Evolutionary conservation across 805 yeast genomes (phyloP).

Genomic region (Lipomyces spencermartinsiae): DNA sequence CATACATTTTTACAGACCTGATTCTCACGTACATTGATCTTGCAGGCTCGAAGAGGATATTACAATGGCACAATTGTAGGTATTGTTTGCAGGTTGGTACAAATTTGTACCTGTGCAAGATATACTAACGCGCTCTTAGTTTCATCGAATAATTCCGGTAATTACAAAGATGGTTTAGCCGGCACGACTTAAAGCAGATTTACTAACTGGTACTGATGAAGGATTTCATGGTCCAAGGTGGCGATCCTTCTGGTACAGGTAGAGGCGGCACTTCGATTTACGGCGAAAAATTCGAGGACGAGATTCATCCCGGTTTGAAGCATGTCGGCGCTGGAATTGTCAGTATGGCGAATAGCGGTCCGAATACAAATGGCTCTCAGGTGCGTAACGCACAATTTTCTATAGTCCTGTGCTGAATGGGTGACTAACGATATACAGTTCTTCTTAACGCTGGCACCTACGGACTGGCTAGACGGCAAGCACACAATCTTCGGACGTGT

Average conservation of each 20-base stretch:
- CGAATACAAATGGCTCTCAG: slow-evolving; percentile 84
- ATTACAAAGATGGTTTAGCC: not conserved
- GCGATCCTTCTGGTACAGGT: slow-evolving; percentile 48
- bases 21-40: not conserved
- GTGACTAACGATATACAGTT: slow-evolving; percentile 56
- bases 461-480: slow-evolving; percentile 77
- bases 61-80: slow-evolving; percentile 43
- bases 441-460: slow-evolving; percentile 78
- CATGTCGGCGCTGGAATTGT: slow-evolving; percentile 82
- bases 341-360: slow-evolving; percentile 94
- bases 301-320: slow-evolving; percentile 52
- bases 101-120: not conserved
- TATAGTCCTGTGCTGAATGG: not conserved
- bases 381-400: slow-evolving; percentile 12
- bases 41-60: slow-evolving; percentile 44
- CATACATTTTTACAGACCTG: not conserved
- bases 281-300: slow-evolving; percentile 43
- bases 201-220: slow-evolving; percentile 27
- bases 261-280: slow-evolving; percentile 44
- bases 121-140: slow-evolving; percentile 17
- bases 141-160: slow-evolving; percentile 43
- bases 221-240: slow-evolving; percentile 48
- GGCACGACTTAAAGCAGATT: not conserved
- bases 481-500: slow-evolving; percentile 82
- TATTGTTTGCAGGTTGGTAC: not conserved